phyloP scores from a whole-genome alignment of 2,329 filamentous ascomycete species.

The Ophiostoma himal-ulmi region DNA sequence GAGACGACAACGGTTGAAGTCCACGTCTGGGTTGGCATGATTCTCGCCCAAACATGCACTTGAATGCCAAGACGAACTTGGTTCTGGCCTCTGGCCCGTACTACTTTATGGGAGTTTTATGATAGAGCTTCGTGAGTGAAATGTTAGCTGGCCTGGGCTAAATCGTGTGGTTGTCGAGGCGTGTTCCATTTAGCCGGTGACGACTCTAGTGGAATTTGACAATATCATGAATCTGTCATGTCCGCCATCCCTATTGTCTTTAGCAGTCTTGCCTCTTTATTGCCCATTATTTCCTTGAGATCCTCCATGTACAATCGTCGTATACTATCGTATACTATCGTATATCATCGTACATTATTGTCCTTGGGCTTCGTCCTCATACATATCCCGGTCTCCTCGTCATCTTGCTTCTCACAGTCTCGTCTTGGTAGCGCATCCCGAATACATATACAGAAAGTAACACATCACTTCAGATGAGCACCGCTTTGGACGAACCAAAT shows the following conservation, averaged over 20 bases:
- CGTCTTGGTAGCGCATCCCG: background rate
- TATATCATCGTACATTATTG: no score
- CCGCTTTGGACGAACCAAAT: no score
- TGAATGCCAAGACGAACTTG: background rate
- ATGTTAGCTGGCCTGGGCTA: background rate
- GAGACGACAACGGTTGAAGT: background rate
- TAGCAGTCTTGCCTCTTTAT: no score
- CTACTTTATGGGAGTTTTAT: no score
- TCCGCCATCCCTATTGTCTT: background rate
- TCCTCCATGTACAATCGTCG: no score
- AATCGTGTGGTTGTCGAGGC: background rate
- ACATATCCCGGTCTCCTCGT: background rate
- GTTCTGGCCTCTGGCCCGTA: background rate
- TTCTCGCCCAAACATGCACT: background rate
- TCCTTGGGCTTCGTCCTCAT: background rate
- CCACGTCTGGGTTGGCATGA: background rate
- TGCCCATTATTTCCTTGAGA: no score
- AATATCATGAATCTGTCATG: background rate
- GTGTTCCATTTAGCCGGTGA: constrained; percentile 8
- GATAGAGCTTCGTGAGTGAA: background rate
- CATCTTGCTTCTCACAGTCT: background rate
- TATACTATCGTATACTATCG: no score
- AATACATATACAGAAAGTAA: background rate
- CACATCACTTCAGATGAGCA: background rate
- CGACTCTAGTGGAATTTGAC: background rate